Conservation (phyloP, 805 yeast species). For the Kregervanrija delftensis region DNA sequence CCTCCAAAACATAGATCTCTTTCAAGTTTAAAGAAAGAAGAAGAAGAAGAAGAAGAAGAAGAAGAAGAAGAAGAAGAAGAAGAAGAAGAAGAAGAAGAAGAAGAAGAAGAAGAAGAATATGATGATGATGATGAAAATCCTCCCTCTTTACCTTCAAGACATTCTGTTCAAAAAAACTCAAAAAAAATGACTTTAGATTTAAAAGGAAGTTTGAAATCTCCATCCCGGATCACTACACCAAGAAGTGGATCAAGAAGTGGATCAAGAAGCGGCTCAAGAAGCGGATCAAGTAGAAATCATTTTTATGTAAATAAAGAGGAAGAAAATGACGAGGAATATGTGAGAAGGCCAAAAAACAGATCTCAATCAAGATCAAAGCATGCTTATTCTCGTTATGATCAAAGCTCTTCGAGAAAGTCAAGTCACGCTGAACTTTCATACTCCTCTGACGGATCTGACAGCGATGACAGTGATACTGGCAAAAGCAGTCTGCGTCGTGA, state of each 20-base stretch:
- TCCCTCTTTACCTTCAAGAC: constrained; percentile 4
- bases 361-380: background rate
- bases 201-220: background rate
- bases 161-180: background rate
- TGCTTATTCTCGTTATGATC: too few relatives aligned
- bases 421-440: background rate
- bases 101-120: background rate
- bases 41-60: background rate
- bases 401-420: background rate
- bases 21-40: background rate
- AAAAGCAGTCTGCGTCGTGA: background rate
- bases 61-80: background rate
- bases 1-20: constrained; percentile 1
- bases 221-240: background rate
- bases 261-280: constrained; percentile 1
- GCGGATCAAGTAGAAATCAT: background rate
- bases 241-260: background rate
- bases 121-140: background rate
- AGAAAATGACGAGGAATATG: background rate
- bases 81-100: background rate
- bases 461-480: background rate
- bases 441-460: constrained; percentile 1
- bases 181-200: background rate
- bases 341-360: background rate
- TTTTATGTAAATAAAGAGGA: background rate